A percentile compares a stretch with the other conserved stretches of the same genome.
Evolutionary conservation across 2,329 filamentous ascomycete species (phyloP).

Genomic region (Pyrenochaeta sp.): DNA sequence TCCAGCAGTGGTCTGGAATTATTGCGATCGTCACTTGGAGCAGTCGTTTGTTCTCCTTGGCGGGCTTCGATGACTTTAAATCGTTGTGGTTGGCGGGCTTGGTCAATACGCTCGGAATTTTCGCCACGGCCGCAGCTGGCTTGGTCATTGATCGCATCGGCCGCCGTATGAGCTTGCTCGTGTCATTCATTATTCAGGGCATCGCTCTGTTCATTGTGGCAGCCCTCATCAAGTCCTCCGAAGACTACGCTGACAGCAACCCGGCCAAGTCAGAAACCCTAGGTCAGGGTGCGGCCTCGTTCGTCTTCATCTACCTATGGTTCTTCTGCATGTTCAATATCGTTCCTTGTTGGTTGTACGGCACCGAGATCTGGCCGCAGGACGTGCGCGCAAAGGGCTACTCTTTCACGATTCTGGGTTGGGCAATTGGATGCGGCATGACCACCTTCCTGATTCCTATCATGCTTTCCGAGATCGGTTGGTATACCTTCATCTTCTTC

Average conservation of each 20-base stretch:
- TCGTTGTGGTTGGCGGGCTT: slow-evolving; percentile 54
- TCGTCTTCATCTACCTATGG: slow-evolving; percentile 5
- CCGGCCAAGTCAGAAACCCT: slow-evolving; percentile 5
- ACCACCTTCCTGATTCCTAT: slow-evolving; percentile 5
- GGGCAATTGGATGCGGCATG: slow-evolving; percentile 9
- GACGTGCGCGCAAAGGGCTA: slow-evolving; percentile 9
- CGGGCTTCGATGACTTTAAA: not conserved
- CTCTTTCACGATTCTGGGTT: slow-evolving; percentile 8
- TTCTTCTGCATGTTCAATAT: slow-evolving; percentile 6
- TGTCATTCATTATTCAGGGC: slow-evolving; percentile 2
- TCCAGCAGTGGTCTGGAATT: slow-evolving; percentile 8
- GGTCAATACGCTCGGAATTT: slow-evolving; percentile 49
- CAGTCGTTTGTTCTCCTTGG: slow-evolving; percentile 31
- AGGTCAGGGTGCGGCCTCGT: slow-evolving; percentile 2
- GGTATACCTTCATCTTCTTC: slow-evolving; percentile 21
- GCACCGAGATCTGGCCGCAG: slow-evolving; percentile 8
- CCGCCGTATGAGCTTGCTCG: slow-evolving; percentile 4
- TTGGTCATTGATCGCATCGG: slow-evolving; percentile 9
- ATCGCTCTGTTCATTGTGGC: slow-evolving; percentile 38
- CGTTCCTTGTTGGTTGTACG: not conserved
- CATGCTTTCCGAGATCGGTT: slow-evolving; percentile 5
- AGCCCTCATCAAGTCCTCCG: slow-evolving; percentile 16
- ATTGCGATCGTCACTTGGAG: slow-evolving; percentile 3
- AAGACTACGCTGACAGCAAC: not conserved
- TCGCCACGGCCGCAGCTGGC: slow-evolving; percentile 6